A percentile compares a stretch with the other conserved stretches of the same genome.
These are phyloP conservation scores for Globisporangium cylindrosporum DNA, from an alignment of 352 stramenopile genomes.

Conservation along the genomic window DNA sequence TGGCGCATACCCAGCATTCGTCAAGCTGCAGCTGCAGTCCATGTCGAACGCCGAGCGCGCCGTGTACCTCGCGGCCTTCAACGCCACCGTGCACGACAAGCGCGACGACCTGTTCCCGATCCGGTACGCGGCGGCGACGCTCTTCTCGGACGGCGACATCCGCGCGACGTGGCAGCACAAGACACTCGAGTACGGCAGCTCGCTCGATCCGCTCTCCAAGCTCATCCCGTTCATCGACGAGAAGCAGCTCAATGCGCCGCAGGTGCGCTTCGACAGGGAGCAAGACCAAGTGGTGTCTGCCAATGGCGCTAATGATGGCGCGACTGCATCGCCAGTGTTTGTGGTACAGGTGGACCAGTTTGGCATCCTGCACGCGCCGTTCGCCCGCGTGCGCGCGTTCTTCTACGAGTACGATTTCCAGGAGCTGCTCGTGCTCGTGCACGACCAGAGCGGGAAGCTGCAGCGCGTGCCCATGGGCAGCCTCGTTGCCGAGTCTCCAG, in stretches of 20 bases:
- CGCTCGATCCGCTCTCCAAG: slow-evolving; percentile 55
- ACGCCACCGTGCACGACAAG: slow-evolving; percentile 31
- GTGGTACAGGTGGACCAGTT: slow-evolving; percentile 88
- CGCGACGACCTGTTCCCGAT: slow-evolving; percentile 77
- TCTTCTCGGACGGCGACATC: slow-evolving; percentile 68
- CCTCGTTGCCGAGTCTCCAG: slow-evolving; percentile 48
- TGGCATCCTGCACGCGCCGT: slow-evolving; percentile 82
- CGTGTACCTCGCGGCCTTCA: slow-evolving; percentile 39
- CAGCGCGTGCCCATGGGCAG: slow-evolving; percentile 32
- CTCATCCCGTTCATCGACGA: slow-evolving; percentile 58
- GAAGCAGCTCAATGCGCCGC: slow-evolving; percentile 16
- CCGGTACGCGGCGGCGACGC: slow-evolving; percentile 70
- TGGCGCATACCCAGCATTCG: slow-evolving; percentile 19
- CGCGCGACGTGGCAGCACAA: slow-evolving; percentile 54
- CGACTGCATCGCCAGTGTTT: slow-evolving; percentile 27
- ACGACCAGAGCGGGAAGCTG: slow-evolving; percentile 31
- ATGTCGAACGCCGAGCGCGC: slow-evolving; percentile 27
- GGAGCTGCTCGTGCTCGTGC: slow-evolving; percentile 36
- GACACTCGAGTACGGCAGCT: slow-evolving; percentile 64
- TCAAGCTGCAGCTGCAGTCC: slow-evolving; percentile 26
- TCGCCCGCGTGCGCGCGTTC: slow-evolving; percentile 79
- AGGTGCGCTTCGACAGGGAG: background rate
- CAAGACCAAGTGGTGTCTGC: background rate
- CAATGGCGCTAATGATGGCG: slow-evolving; percentile 3
- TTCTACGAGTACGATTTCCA: slow-evolving; percentile 77